A percentile compares a stretch with the other conserved stretches of the same genome.
phyloP scores from a whole-genome alignment of 305 asterid genomes.

The Caryopteris hybrid region DNA sequence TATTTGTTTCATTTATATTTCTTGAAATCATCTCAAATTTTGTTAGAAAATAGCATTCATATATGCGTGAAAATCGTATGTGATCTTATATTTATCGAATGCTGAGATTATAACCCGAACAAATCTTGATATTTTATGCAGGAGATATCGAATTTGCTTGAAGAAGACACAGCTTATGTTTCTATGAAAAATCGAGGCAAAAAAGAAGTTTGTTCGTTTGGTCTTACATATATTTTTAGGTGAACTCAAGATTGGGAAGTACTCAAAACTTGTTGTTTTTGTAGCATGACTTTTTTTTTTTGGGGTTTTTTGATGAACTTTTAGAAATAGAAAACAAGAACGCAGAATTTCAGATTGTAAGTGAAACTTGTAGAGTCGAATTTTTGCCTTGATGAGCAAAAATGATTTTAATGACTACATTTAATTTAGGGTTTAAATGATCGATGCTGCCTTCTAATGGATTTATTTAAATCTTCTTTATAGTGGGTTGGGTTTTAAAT shows the following conservation, averaged over 20 bases:
- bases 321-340: neutral
- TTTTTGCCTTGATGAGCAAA: constrained; percentile 9
- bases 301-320: constrained; percentile 7
- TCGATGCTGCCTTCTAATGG: no score
- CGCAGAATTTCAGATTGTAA: neutral
- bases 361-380: neutral
- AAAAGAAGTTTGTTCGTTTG: neutral
- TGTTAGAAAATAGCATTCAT: no score
- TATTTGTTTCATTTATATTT: no score
- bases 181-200: neutral
- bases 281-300: constrained; percentile 20
- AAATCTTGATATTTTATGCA: neutral
- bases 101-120: neutral
- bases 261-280: constrained; percentile 23
- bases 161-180: constrained; percentile 1
- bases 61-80: no score
- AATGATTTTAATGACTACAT: neutral
- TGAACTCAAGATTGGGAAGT: constrained; percentile 7
- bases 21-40: no score
- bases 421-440: no score
- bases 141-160: constrained; percentile 5
- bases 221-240: constrained; percentile 16
- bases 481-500: no score
- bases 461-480: no score
- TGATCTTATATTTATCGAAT: no score